Evolutionary conservation across 768 basidiomycete genomes (phyloP).

Genomic region (Hygrocybe punicea): DNA sequence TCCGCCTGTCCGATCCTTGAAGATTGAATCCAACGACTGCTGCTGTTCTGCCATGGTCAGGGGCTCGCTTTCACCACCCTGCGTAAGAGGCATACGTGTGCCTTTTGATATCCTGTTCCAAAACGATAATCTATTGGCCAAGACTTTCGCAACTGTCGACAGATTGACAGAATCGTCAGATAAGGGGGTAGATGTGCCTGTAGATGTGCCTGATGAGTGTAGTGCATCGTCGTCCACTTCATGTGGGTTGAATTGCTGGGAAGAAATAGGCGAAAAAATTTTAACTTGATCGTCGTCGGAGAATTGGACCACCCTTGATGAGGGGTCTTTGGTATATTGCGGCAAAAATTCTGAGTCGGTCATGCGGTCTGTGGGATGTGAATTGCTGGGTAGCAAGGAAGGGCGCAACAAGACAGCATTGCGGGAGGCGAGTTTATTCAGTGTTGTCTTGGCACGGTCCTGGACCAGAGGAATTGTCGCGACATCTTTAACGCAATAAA

Average conservation of each 20-base stretch:
- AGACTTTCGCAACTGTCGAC: conserved; percentile 56
- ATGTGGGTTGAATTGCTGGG: conserved; percentile 19
- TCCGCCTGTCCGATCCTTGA: conserved; percentile 44
- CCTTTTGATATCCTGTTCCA: conserved; percentile 65
- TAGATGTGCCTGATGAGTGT: conserved; percentile 52
- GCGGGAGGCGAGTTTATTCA: conserved; percentile 53
- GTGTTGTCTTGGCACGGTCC: conserved; percentile 52
- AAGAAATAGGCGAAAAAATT: conserved; percentile 38
- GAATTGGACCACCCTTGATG: conserved; percentile 47
- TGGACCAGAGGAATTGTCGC: conserved; percentile 69
- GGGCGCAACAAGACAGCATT: conserved; percentile 44
- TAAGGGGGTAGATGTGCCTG: conserved; percentile 53
- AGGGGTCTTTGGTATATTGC: conserved; percentile 29
- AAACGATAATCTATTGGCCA: conserved; percentile 68
- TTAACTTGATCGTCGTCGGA: conserved; percentile 46
- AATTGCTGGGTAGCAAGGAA: conserved; percentile 41
- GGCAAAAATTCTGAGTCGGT: too few species aligned
- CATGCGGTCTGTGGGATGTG: conserved; percentile 12
- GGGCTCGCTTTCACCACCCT: conserved; percentile 5
- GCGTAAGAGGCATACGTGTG: conserved; percentile 24
- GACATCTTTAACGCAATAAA: conserved; percentile 69
- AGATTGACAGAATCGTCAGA: conserved; percentile 45
- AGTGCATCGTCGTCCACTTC: conserved; percentile 28
- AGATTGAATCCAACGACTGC: conserved; percentile 42
- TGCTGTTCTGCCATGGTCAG: conserved; percentile 17